Evolutionary conservation across 495 filamentous ascomycete genomes (phyloP), one percentile per base, ranked within the genome.

Genomic region (Xylaria nigripes): DNA sequence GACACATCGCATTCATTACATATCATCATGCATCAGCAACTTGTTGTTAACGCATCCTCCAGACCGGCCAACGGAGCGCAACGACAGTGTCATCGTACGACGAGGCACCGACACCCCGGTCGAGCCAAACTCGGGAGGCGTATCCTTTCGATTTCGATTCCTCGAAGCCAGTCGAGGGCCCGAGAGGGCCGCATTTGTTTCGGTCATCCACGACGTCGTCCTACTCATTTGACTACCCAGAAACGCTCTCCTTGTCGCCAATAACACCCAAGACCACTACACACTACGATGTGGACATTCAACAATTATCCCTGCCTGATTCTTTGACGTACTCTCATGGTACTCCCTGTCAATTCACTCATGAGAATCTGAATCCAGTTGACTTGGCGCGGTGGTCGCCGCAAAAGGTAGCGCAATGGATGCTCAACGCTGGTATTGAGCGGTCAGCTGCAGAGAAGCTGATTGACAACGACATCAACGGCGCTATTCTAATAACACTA

Each of bases 131-230:
- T 61, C 65, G 66, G 48, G 61, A 53, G 21, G 59, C 54, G 32
- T 70, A 68, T 44, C 55, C 61, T 3, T 71, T 70, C 36, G 62
- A 62, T 29, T 61, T 66, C 6, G 60, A 65, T 51, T 60, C 60
- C 4, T 60, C 72, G 49, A 86, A 82, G 62, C 73, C 82, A 32
- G 84, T 90, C 1, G 80, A 89, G 61, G 90, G 90, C 21, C 90
- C 90, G 6, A 76, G 74, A 56, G 90, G 91, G 4, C 91, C 90
- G 2, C 91, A 95, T 72, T 75, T 96, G n/a, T 96, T 96, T 71
- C 80, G 88, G 51, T 74, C 72, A 29, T 84, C 75, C 48, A 74
- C 70, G 36, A 70, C 71, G 18, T 71, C 73, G 38, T 63, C 59
- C 19, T 71, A 68, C 58, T 78, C 67, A 36, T 67, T 70, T 66